phyloP scores from a whole-genome alignment of 192 early-diverging fungal species.

The Hyaloraphidium curvatum region DNA sequence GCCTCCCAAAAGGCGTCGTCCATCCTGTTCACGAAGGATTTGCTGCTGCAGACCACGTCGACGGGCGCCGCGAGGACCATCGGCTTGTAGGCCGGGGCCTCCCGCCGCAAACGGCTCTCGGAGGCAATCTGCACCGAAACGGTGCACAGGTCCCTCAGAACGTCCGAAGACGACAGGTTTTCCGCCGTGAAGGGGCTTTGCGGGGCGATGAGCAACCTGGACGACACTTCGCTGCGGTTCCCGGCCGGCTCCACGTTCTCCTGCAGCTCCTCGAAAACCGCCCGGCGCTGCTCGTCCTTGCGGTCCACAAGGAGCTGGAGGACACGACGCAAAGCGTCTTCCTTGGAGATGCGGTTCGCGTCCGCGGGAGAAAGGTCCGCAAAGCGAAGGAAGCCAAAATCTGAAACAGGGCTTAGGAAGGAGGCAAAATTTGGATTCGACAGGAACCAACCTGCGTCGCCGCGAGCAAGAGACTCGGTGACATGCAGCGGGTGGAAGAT shows the following conservation, averaged over 20 bases:
- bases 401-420: not conserved
- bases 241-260: too few relatives aligned
- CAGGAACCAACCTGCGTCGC: slow-evolving; percentile 10
- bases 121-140: slow-evolving; percentile 11
- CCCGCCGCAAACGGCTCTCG: slow-evolving; percentile 6
- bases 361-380: slow-evolving; percentile 24
- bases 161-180: slow-evolving; percentile 6
- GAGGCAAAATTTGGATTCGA: not conserved
- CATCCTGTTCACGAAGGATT: slow-evolving; percentile 32
- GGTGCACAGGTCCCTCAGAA: slow-evolving; percentile 11
- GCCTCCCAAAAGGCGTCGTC: too few relatives aligned
- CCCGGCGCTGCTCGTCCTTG: too few relatives aligned
- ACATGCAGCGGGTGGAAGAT: slow-evolving; percentile 38
- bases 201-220: too few relatives aligned
- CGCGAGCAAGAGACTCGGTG: slow-evolving; percentile 18
- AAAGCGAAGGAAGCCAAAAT: slow-evolving; percentile 36
- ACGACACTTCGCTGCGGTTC: too few relatives aligned
- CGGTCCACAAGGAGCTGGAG: slow-evolving; percentile 15
- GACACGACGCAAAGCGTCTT: slow-evolving; percentile 19
- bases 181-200: too few relatives aligned
- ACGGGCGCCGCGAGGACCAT: slow-evolving; percentile 39
- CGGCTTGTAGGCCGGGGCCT: slow-evolving; percentile 26
- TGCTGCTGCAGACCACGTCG: slow-evolving; percentile 37
- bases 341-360: slow-evolving; percentile 18
- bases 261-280: too few relatives aligned